Evolutionary conservation across 164 flowering plant species (phyloP).

Genomic region (Berberis thunbergii): DNA sequence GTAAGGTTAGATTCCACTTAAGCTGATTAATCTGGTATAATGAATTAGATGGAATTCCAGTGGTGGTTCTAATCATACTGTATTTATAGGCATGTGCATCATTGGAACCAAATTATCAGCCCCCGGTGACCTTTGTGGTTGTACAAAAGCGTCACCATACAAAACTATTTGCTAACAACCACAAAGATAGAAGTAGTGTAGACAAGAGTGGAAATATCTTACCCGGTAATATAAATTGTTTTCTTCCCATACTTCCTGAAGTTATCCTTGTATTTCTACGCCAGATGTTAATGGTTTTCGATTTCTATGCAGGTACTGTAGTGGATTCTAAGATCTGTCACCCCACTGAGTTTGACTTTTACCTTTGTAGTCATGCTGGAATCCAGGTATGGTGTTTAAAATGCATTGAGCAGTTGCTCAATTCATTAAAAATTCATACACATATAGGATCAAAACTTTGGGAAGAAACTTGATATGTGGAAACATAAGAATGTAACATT

Average conservation of each 20-base stretch:
- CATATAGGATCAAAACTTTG: no score
- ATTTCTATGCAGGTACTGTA: conserved; percentile 56
- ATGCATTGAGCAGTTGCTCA: not conserved
- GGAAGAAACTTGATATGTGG: not conserved
- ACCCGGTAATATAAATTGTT: conserved; percentile 4
- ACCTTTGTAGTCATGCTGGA: conserved; percentile 91
- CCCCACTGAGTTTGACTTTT: conserved; percentile 83
- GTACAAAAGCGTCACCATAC: conserved; percentile 19
- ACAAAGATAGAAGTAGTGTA: conserved; percentile 10
- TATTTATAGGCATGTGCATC: conserved; percentile 13
- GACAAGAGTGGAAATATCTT: conserved; percentile 17
- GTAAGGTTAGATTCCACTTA: conserved; percentile 6
- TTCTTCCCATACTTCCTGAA: not conserved
- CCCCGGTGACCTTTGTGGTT: conserved; percentile 16
- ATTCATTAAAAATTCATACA: not conserved
- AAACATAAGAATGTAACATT: conserved; percentile 10
- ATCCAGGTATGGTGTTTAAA: conserved; percentile 46
- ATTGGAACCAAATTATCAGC: conserved; percentile 17
- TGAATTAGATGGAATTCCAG: not conserved
- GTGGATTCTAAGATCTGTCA: conserved; percentile 83
- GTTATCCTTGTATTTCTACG: not conserved
- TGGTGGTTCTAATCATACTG: not conserved
- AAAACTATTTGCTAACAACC: conserved; percentile 13
- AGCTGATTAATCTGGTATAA: not conserved
- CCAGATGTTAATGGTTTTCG: not conserved